Evolutionary conservation across 257 asterid species (phyloP).

Genomic region (Solanum megistacrolobum): DNA sequence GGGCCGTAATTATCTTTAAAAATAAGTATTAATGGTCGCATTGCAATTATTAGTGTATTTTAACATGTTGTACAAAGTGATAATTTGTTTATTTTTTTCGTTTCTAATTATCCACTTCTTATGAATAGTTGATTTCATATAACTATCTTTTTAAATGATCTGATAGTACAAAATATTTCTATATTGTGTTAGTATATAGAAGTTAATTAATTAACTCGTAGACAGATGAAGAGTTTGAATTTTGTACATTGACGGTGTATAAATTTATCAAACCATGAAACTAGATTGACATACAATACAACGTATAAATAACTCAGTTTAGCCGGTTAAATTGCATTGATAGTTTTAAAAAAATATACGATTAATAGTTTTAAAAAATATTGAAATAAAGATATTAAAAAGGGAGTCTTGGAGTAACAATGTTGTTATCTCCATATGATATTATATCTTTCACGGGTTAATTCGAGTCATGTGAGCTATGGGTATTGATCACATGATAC

Average conservation of each 20-base stretch:
- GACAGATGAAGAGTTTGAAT: not conserved
- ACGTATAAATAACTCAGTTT: not conserved
- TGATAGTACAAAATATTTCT: not conserved
- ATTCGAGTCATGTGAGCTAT: not conserved
- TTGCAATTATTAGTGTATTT: not conserved
- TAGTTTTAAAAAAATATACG: not conserved
- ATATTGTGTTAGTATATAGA: not conserved
- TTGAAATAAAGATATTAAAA: not conserved
- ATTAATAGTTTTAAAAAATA: not conserved
- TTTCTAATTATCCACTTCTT: not conserved
- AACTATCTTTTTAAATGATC: not conserved
- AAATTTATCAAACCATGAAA: not conserved
- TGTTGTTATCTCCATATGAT: not conserved
- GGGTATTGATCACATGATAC: not conserved
- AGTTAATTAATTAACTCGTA: not conserved
- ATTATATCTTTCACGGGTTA: not conserved
- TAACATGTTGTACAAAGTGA: not conserved
- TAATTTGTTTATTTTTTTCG: not conserved
- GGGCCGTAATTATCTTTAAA: not conserved
- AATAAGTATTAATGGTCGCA: not conserved
- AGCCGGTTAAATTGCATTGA: not conserved
- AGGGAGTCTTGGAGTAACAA: too few species aligned
- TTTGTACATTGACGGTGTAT: not conserved
- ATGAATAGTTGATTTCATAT: not conserved
- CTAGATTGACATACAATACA: not conserved